Percentiles rank a stretch among this genome's conserved stretches.
Conservation (phyloP, 2,329 filamentous ascomycete genomes). For the Fulvia fulva region DNA sequence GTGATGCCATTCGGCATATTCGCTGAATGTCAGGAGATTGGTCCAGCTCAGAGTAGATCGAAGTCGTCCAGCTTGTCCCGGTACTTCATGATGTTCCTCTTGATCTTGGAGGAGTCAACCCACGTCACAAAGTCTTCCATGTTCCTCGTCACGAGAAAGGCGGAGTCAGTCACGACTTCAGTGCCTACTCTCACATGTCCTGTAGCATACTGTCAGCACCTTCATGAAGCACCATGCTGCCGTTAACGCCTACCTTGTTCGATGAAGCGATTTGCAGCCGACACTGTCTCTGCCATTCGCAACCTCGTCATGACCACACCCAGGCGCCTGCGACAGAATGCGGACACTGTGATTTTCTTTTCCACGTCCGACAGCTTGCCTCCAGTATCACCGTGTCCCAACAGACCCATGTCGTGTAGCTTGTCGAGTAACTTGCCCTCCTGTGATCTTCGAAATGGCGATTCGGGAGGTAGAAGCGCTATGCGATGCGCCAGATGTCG, state of each 20-base stretch:
- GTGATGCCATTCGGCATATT: background rate
- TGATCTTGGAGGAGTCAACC: constrained; percentile 95
- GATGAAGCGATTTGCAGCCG: constrained; percentile 74
- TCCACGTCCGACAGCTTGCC: constrained; percentile 69
- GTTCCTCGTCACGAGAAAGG: constrained; percentile 79
- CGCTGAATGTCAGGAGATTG: background rate
- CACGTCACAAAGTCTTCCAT: constrained; percentile 97
- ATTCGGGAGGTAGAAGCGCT: constrained; percentile 73
- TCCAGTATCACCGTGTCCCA: constrained; percentile 60
- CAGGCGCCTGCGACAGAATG: constrained; percentile 77
- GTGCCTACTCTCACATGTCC: constrained; percentile 73
- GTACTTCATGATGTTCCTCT: constrained; percentile 92
- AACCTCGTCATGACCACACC: constrained; percentile 88
- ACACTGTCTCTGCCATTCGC: constrained; percentile 87
- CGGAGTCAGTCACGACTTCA: constrained; percentile 83
- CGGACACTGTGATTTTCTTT: constrained; percentile 80
- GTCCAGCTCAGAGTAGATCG: constrained; percentile 66
- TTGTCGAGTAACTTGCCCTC: constrained; percentile 87
- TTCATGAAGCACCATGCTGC: constrained; percentile 42
- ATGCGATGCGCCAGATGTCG: constrained; percentile 87
- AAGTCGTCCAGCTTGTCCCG: constrained; percentile 94
- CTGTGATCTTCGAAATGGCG: constrained; percentile 73
- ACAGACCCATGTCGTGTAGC: constrained; percentile 84
- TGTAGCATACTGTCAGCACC: background rate
- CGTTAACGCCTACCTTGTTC: constrained; percentile 59